Base-by-base conservation (phyloP, 331 rosid species). In the Spiraea crenata region DNA sequence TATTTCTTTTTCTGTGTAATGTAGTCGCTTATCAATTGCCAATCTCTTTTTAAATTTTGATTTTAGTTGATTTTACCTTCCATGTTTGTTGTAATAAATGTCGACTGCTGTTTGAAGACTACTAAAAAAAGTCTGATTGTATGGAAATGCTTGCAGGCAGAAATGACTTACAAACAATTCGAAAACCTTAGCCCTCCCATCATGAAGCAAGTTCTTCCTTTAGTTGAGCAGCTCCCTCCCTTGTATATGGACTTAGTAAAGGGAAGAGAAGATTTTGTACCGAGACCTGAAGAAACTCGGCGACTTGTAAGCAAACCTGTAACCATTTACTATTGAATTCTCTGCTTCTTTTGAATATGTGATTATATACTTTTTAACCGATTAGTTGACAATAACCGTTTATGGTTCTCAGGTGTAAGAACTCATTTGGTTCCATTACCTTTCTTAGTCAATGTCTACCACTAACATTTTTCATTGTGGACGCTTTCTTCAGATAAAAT, bases 181-280 rank as follows among this genome's bases (percentile, higher is more conserved):
- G 92, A 74, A 83, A 93, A 82, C 73, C 92, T 91, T 76, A 86
- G 97, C 87, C 97, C 99, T 74, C 90, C 97, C 70, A 83, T 93
- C 73, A 77, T 93, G 97, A 93, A 91, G 89, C 99, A 93, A 87
- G 95, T 87, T 83, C 84, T 91, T 81, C 99, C 99, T 76, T 82
- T 93, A 68, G 90, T 93, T 76, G 97, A 89, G 90, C 99, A 93
- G 79, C 92, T 93, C 48, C 97, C 96, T 70, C 99, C 97, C 45
- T 72, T 93, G 87, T 93, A 93, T 84, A 87, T 84, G 97, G 97
- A 93, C 65, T 81, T 93, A 73, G 89, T 85, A 59, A 87, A 88
- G 59, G 97, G 97, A 84, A 84, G 90, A 80, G 96, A 91, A 77
- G 92, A 93, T 57, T 91, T 93, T 69, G 80, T 44, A 68, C 99